Evolutionary conservation across 257 asterid species (phyloP), one percentile per base, ranked within the genome.

Genomic region (Solanum chilense): DNA sequence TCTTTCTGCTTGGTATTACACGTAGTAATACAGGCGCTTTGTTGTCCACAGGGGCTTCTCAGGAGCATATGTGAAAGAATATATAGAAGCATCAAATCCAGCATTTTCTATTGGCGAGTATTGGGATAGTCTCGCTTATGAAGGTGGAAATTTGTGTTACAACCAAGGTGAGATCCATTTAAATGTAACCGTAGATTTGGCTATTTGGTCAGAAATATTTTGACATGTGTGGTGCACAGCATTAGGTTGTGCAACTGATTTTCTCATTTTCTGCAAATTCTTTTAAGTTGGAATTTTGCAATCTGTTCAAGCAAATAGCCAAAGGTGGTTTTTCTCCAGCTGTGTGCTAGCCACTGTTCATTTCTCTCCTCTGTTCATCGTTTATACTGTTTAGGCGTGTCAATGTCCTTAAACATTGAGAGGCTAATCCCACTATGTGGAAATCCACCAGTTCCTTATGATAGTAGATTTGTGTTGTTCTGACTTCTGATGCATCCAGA

Each of bases 31-130:
- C 18, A 7, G 68, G 29, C 44, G 52, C 49, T 13, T 78, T 85
- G 27, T 68, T 86, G 88, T 70, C 83, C 82, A 47, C 87, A 90
- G 95, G 73, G 95, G 95, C 5, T 92, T 92, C 88, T 90, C 92
- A 71, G 95, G 95, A 89, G 93, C 84, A 52, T 91, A 92, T 60
- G 92, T 92, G 52, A 91, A 92, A 89, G 93, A 91, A 85, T 92
- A 92, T 87, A 89, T 92, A 68, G 95, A 92, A 88, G 93, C 90
- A 84, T 91, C 95, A 60, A 88, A 90, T 87, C 95, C 95, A 45
- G 91, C 92, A 45, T 92, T 92, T 88, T 90, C 93, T 82, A 90
- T 92, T 82, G 95, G 95, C 84, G 95, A 92, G 80, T 92, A 92
- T 74, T 92, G 95, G 95, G 95, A 92, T 89, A 90, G 93, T 77